These are phyloP conservation scores for Blastocystis sp. DNA, from an alignment of 352 stramenopile species.

Conservation along the genomic window DNA sequence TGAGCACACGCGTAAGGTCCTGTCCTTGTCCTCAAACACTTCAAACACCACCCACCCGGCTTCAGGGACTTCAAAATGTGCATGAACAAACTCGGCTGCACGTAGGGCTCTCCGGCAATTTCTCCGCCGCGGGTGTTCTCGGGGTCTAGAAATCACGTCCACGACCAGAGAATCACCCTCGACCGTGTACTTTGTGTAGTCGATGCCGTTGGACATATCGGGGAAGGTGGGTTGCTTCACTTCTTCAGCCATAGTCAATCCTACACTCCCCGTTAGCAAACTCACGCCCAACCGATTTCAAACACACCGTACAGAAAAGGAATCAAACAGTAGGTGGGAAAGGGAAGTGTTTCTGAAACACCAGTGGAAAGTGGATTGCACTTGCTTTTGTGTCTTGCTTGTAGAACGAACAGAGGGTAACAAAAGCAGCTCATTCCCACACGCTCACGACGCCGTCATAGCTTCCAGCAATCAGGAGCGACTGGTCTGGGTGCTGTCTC, in stretches of 20 bases:
- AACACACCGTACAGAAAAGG: constrained; percentile 27
- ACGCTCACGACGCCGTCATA: constrained; percentile 47
- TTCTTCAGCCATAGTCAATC: constrained; percentile 10
- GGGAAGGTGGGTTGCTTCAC: constrained; percentile 7
- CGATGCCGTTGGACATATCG: constrained; percentile 18
- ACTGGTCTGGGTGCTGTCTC: background rate
- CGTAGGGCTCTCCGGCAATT: constrained; percentile 35
- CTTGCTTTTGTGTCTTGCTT: too few species aligned
- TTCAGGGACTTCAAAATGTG: constrained; percentile 53
- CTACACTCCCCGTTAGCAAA: background rate
- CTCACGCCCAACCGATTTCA: background rate
- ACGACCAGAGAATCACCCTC: background rate
- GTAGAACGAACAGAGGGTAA: background rate
- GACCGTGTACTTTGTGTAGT: constrained; percentile 41
- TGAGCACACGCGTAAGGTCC: constrained; percentile 41
- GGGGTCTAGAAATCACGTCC: constrained; percentile 36
- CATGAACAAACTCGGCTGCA: constrained; percentile 63
- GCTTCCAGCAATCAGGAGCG: background rate
- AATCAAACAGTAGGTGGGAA: background rate
- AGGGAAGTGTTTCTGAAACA: background rate
- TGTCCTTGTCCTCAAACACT: background rate
- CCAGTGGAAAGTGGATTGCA: too few species aligned
- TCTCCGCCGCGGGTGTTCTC: constrained; percentile 39
- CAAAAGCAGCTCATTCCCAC: constrained; percentile 53
- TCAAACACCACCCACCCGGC: background rate